These are phyloP conservation scores for Ceratocystis huliohia DNA, from an alignment of 2,329 filamentous ascomycete genomes.

Conservation along the genomic window DNA sequence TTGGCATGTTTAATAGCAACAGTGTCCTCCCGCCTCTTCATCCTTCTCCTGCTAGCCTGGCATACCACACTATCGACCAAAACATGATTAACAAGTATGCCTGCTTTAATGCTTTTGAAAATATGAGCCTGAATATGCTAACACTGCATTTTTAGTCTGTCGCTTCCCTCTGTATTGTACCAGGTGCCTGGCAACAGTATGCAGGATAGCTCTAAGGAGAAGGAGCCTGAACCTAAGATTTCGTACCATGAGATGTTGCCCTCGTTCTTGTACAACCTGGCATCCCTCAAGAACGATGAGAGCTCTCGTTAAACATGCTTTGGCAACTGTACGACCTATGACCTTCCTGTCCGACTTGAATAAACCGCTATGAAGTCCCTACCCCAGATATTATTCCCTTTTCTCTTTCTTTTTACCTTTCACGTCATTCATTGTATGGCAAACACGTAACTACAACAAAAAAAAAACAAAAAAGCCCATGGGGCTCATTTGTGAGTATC, in stretches of 20 bases:
- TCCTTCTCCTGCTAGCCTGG: not conserved
- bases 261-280: constrained; percentile 5
- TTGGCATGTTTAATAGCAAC: not conserved
- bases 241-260: constrained; percentile 4
- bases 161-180: not conserved
- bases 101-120: not conserved
- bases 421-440: not conserved
- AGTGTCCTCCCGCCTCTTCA: not conserved
- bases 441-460: not conserved
- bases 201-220: not conserved
- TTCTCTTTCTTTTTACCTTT: not conserved
- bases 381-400: not conserved
- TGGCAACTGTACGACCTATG: not conserved
- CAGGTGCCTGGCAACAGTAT: not conserved
- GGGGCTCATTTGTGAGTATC: not conserved
- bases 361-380: not conserved
- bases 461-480: not conserved
- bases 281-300: not conserved
- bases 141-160: not conserved
- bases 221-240: not conserved
- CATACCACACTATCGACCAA: constrained; percentile 5
- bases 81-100: constrained; percentile 15
- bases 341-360: not conserved
- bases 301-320: not conserved
- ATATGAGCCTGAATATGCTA: not conserved